A percentile compares a stretch with the other conserved stretches of the same genome.
Conservation (phyloP, 179 eudicot genomes). For the Dionaea muscipula region DNA sequence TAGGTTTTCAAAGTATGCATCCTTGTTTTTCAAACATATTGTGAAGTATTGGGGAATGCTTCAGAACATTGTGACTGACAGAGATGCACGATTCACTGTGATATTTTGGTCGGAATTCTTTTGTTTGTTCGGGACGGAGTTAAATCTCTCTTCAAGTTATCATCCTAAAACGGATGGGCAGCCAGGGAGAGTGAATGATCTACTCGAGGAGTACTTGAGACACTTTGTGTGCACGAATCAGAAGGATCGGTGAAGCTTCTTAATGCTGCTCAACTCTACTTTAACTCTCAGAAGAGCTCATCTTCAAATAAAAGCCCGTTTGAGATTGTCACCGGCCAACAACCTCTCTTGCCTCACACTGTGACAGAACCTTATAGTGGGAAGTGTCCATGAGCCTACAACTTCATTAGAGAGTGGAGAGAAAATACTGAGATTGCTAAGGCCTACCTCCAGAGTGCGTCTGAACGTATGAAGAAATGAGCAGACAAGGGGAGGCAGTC, state of each 20-base stretch:
- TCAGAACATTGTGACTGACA: neutral
- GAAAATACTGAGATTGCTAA: no score
- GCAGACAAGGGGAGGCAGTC: no score
- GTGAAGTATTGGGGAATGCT: conserved; percentile 1
- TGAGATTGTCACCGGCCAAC: neutral
- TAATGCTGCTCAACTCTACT: neutral
- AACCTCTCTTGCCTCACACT: neutral
- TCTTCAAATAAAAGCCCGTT: neutral
- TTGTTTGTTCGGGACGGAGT: neutral
- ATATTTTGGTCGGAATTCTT: neutral
- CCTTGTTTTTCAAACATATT: neutral
- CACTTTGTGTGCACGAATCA: neutral
- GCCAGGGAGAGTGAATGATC: neutral
- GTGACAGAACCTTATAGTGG: neutral
- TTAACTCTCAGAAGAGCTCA: neutral
- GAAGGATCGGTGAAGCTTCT: neutral
- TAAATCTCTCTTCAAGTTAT: neutral
- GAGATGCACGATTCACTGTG: neutral
- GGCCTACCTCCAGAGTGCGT: no score
- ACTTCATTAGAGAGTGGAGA: no score
- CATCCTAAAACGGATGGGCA: neutral
- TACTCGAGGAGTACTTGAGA: neutral
- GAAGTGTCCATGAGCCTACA: no score
- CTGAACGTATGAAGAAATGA: no score
- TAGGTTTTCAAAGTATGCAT: neutral